phyloP scores from a whole-genome alignment of 768 basidiomycete genomes.

The Tubosaeta sp. region DNA sequence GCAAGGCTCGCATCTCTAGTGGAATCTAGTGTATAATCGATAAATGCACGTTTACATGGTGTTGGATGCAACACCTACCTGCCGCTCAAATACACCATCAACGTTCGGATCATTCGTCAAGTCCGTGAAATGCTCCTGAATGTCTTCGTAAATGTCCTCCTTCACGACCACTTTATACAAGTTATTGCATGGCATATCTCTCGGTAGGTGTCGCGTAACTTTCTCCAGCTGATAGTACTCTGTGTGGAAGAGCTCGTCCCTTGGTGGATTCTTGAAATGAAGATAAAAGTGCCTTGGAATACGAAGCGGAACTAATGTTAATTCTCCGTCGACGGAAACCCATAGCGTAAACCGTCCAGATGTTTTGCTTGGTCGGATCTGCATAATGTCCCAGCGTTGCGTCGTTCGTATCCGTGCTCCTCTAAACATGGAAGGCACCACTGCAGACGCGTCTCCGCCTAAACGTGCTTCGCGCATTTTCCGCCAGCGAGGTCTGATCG shows the following conservation, averaged over 20 bases:
- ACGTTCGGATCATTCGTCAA: slow-evolving; percentile 92
- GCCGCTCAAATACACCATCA: slow-evolving; percentile 90
- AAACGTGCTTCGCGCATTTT: slow-evolving; percentile 46
- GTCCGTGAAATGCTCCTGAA: slow-evolving; percentile 88
- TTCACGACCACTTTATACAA: slow-evolving; percentile 80
- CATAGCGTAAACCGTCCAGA: slow-evolving; percentile 85
- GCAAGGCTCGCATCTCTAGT: slow-evolving; percentile 71
- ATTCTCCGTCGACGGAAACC: slow-evolving; percentile 76
- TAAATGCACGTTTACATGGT: background rate
- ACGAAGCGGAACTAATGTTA: slow-evolving; percentile 77
- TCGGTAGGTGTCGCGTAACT: slow-evolving; percentile 74
- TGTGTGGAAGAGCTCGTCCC: slow-evolving; percentile 61
- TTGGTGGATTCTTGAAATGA: slow-evolving; percentile 71
- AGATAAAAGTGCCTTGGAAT: slow-evolving; percentile 92
- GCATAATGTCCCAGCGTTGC: slow-evolving; percentile 88
- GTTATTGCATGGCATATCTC: slow-evolving; percentile 70
- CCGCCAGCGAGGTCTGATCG: slow-evolving; percentile 77
- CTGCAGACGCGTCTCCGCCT: slow-evolving; percentile 37
- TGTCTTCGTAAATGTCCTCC: slow-evolving; percentile 79
- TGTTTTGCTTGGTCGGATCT: slow-evolving; percentile 73
- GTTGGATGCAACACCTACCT: slow-evolving; percentile 45
- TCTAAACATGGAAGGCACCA: slow-evolving; percentile 74
- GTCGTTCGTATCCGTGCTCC: slow-evolving; percentile 53
- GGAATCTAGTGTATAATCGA: slow-evolving; percentile 55
- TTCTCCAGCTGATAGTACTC: slow-evolving; percentile 69